phyloP scores from a whole-genome alignment of 345 rosid genomes.

The Camelina laxa region DNA sequence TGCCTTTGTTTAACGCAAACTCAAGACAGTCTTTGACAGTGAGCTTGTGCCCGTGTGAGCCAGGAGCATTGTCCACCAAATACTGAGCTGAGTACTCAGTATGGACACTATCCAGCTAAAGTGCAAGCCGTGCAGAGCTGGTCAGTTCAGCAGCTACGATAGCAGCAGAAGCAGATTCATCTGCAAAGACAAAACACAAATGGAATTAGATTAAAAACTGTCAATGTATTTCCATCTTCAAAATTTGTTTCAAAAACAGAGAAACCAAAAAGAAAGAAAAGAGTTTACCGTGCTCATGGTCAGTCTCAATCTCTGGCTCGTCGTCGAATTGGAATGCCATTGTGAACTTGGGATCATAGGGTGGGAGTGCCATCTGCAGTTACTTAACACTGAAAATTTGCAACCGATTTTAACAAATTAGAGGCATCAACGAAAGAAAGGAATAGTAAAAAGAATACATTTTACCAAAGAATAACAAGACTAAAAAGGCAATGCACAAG shows the following conservation, averaged over 20 bases:
- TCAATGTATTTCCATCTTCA: no score
- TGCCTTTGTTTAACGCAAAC: no score
- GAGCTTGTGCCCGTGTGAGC: conserved; percentile 1
- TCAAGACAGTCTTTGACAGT: not conserved
- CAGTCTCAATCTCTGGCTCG: not conserved
- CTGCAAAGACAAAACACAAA: conserved; percentile 2
- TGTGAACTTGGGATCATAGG: not conserved
- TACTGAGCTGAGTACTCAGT: conserved; percentile 23
- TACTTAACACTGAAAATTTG: conserved; percentile 3
- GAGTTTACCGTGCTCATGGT: conserved; percentile 1
- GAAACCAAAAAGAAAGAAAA: no score
- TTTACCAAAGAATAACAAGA: no score
- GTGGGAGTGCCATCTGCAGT: conserved; percentile 6
- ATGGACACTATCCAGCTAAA: not conserved
- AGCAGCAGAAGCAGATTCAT: not conserved
- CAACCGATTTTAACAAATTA: not conserved
- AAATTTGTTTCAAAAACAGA: no score
- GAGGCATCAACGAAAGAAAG: not conserved
- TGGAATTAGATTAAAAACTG: not conserved
- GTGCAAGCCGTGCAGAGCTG: conserved; percentile 1
- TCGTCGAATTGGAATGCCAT: not conserved
- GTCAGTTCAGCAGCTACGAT: conserved; percentile 1
- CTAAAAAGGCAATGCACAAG: no score
- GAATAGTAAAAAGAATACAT: not conserved
- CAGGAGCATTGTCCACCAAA: not conserved